Base-by-base conservation (phyloP, 345 rosid species). In the Diplotaxis tenuifolia region DNA sequence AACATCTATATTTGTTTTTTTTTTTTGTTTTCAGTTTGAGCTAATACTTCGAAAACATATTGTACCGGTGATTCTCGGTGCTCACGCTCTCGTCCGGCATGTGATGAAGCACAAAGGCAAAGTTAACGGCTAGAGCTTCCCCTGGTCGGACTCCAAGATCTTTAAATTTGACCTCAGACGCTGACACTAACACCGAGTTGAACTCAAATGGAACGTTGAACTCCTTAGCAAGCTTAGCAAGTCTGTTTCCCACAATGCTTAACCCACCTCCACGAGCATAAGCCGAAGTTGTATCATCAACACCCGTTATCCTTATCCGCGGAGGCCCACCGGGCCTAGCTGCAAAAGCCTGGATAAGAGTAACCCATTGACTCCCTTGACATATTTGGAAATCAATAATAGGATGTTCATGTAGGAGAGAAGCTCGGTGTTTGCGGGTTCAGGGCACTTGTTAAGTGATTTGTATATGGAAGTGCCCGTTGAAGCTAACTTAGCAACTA, bases 311-410 rank as follows among this genome's bases (percentile, higher is more conserved):
- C 22, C 92, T 84, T 50, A 93, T 93, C 73, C 79, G 86, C 7
- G 98, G 98, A 42, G 98, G 92, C 11, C 98, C 97, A 9, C 98
- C 89, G 1, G 98, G 98, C 72, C 98, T 88, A 42, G 96, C 96
- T 16, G 98, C 92, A 72, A 93, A 93, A n/a, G 98, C 98, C 81
- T 93, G 98, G 78, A 93, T 93, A 38, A 93, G 90, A 81, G 89
- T 84, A 75, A 91, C 28, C 98, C 98, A 93, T 66, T 93, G 98
- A 80, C 89, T 89, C 63, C 98, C 98, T 81, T 90, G 97, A 64
- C 80, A 86, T 42, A 93, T 90, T 69, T 89, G 98, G 79, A 93
- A 93, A 71, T 93, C 98, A 22, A 93, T 79, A 10, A 93, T 93
- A 93, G 91, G 67, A 91, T 84, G 86, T 91, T 87, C 96, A 91